A percentile compares a stretch with the other conserved stretches of the same genome.
Evolutionary conservation across 495 filamentous ascomycete species (phyloP).

Genomic region (Letharia lupina): DNA sequence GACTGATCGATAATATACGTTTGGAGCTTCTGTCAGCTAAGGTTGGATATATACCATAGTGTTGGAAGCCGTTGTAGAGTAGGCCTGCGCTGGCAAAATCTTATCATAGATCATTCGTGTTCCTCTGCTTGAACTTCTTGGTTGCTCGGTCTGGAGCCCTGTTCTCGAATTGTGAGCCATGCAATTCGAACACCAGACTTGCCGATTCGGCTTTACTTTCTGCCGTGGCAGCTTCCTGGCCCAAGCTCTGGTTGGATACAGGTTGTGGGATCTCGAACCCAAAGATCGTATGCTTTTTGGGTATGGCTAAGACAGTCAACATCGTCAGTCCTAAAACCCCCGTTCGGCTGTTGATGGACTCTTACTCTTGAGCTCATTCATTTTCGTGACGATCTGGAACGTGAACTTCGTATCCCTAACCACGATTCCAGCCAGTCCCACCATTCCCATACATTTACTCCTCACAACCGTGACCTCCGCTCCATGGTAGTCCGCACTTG

Average conservation of each 20-base stretch:
- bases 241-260: slow-evolving; percentile 16
- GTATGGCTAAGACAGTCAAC: slow-evolving; percentile 45
- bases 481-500: slow-evolving; percentile 83
- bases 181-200: slow-evolving; percentile 70
- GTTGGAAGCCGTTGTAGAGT: background rate
- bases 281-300: slow-evolving; percentile 86
- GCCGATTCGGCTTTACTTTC: slow-evolving; percentile 20
- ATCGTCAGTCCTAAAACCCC: background rate
- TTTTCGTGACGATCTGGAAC: slow-evolving; percentile 71
- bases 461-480: slow-evolving; percentile 76
- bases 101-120: slow-evolving; percentile 57
- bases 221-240: slow-evolving; percentile 24
- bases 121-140: slow-evolving; percentile 81
- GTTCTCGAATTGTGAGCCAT: slow-evolving; percentile 79
- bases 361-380: slow-evolving; percentile 54
- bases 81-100: background rate
- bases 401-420: slow-evolving; percentile 78
- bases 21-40: slow-evolving; percentile 37
- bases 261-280: slow-evolving; percentile 59
- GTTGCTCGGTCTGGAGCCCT: slow-evolving; percentile 75
- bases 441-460: slow-evolving; percentile 67
- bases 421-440: slow-evolving; percentile 79
- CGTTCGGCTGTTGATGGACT: background rate
- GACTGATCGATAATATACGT: slow-evolving; percentile 92
- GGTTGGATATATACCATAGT: slow-evolving; percentile 15